A percentile compares a stretch with the other conserved stretches of the same genome.
These are phyloP conservation scores for Colletotrichum karsti DNA, from an alignment of 2,329 filamentous ascomycete species.

Conservation along the genomic window DNA sequence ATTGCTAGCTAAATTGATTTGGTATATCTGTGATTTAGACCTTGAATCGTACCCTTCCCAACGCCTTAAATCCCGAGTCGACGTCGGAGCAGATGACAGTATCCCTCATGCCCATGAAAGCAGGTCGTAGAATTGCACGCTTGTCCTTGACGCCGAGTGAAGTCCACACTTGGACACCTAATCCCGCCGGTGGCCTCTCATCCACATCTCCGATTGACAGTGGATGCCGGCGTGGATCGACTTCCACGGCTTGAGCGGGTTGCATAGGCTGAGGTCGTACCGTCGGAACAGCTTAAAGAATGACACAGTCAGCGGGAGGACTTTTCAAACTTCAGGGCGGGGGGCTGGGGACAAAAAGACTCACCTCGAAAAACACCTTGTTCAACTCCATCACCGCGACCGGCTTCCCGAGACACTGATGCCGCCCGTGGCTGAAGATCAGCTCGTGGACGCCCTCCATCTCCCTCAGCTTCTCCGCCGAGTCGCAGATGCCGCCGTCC, in stretches of 20 bases:
- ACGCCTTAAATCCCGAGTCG: no score
- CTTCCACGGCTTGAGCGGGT: constrained; percentile 41
- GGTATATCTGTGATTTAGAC: no score
- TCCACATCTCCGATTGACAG: constrained; percentile 40
- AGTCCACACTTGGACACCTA: neutral
- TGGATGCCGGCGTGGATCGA: constrained; percentile 40
- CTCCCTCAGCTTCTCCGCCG: constrained; percentile 36
- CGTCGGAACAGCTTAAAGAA: constrained; percentile 35
- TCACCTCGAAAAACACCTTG: constrained; percentile 51
- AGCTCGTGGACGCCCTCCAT: constrained; percentile 47
- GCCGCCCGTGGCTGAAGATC: constrained; percentile 47
- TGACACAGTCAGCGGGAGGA: neutral
- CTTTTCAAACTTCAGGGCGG: no score
- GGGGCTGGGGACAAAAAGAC: neutral
- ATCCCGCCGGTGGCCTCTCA: constrained; percentile 1
- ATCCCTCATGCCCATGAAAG: no score
- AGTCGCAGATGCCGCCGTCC: neutral
- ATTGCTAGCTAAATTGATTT: no score
- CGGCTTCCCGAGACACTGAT: constrained; percentile 46
- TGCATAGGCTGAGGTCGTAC: constrained; percentile 40
- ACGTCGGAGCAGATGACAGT: no score
- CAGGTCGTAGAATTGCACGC: no score
- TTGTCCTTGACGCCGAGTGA: neutral
- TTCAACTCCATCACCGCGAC: constrained; percentile 49
- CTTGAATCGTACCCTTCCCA: no score